These are phyloP conservation scores for Daedaleopsis nitida DNA, from an alignment of 768 basidiomycete genomes.

Conservation along the genomic window DNA sequence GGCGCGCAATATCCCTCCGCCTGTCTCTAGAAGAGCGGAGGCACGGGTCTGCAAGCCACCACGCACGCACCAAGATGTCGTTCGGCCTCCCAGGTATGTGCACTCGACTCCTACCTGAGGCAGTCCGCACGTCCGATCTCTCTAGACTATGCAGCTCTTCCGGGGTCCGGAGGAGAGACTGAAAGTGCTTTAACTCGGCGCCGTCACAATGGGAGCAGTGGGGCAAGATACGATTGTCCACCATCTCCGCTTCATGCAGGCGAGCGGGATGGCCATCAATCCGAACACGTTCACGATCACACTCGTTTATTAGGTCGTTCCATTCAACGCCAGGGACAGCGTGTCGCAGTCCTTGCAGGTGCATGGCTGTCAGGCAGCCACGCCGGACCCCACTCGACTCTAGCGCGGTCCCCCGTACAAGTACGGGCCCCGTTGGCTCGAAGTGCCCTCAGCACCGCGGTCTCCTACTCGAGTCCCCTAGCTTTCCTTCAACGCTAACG, in stretches of 20 bases:
- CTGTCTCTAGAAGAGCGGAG: not conserved
- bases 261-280: not conserved
- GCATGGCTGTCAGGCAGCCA: constrained; percentile 4
- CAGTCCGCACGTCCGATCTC: not conserved
- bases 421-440: not conserved
- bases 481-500: not conserved
- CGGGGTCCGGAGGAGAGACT: not conserved
- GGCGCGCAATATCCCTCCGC: constrained; percentile 7
- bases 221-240: not conserved
- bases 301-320: not conserved
- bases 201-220: not conserved
- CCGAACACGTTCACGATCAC: constrained; percentile 10
- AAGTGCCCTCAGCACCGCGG: constrained; percentile 20
- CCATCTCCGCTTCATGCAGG: constrained; percentile 14
- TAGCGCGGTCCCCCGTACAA: not conserved
- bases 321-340: not conserved
- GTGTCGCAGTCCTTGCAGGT: not conserved
- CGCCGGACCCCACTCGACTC: constrained; percentile 8
- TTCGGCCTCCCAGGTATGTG: not conserved
- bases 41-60: not conserved
- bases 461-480: constrained; percentile 12
- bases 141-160: no score
- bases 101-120: not conserved
- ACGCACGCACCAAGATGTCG: not conserved
- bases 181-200: not conserved